phyloP scores from a whole-genome alignment of 306 rosid genomes.

The Echinosophora koreensis region DNA sequence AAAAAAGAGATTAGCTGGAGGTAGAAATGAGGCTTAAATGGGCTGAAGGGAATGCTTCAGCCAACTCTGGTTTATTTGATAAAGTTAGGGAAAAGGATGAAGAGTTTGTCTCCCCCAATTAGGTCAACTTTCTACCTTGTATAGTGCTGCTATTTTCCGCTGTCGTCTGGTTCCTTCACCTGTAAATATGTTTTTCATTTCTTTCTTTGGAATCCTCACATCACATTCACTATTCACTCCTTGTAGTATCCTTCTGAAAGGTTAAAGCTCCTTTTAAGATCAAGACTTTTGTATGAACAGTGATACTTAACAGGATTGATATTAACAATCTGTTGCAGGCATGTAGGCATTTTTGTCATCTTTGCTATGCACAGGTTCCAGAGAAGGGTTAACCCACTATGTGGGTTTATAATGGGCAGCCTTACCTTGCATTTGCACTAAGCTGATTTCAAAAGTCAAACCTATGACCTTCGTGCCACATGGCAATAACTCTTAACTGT shows the following conservation, averaged over 20 bases:
- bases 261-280: background rate
- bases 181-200: background rate
- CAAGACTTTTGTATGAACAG: background rate
- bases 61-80: constrained; percentile 13
- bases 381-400: no score
- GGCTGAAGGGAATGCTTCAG: background rate
- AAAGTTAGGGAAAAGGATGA: constrained; percentile 6
- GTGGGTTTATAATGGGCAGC: no score
- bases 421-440: no score
- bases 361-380: no score
- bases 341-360: background rate
- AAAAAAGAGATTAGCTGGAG: constrained; percentile 8
- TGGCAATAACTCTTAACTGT: no score
- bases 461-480: no score
- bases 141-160: background rate
- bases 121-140: background rate
- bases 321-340: background rate
- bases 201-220: background rate
- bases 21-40: constrained; percentile 6
- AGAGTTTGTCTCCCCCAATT: background rate
- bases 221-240: background rate
- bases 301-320: background rate
- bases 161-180: background rate
- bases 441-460: no score
- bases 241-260: background rate